Evolutionary conservation across 176 grass and related monocot species (phyloP).

Genomic region (Rhynchospora tenuis): DNA sequence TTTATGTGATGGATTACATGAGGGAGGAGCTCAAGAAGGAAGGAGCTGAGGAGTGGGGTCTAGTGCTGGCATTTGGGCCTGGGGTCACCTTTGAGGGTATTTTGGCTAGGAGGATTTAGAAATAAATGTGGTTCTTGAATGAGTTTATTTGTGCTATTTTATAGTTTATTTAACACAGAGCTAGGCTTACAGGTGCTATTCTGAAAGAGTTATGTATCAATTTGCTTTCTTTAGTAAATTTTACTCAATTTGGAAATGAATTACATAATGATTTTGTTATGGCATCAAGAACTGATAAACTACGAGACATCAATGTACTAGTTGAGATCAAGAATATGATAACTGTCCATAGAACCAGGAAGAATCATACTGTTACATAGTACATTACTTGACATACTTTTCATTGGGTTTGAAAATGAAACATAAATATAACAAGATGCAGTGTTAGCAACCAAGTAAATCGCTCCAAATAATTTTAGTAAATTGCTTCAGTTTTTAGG

Average conservation of each 20-base stretch:
- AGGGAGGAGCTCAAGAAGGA: constrained; percentile 60
- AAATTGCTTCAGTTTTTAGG: neutral
- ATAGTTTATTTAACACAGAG: neutral
- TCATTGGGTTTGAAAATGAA: neutral
- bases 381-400: neutral
- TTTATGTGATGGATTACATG: constrained; percentile 81
- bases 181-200: neutral
- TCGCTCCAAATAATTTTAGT: neutral
- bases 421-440: neutral
- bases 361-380: neutral
- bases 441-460: neutral
- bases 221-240: constrained; percentile 1
- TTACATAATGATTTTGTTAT: neutral
- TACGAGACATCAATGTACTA: neutral
- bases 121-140: constrained; percentile 14
- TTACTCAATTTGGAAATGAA: neutral
- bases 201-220: neutral
- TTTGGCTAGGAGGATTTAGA: constrained; percentile 43
- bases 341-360: neutral
- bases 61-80: constrained; percentile 83
- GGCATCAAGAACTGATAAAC: neutral
- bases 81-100: constrained; percentile 90
- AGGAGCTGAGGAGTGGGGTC: constrained; percentile 59
- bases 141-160: neutral
- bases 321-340: neutral